A percentile compares a stretch with the other conserved stretches of the same genome.
These are phyloP conservation scores for Pichia rugopelliculosa DNA, from an alignment of 805 yeast genomes.

Conservation along the genomic window DNA sequence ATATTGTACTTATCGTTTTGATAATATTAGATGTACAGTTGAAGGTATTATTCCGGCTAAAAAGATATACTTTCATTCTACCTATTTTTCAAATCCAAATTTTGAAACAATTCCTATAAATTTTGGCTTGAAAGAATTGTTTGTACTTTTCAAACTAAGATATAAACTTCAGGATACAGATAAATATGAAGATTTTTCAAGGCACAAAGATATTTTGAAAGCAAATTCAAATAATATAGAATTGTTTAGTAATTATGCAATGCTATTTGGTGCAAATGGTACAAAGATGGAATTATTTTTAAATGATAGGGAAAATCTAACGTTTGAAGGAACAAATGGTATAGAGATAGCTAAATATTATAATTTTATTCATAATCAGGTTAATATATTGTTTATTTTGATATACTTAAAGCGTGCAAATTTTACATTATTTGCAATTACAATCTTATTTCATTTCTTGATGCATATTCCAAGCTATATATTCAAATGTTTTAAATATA, in stretches of 20 bases:
- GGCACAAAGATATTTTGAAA: neutral
- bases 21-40: slow-evolving; percentile 18
- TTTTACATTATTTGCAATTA: slow-evolving; percentile 14
- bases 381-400: slow-evolving; percentile 12
- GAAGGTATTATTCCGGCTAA: slow-evolving; percentile 23
- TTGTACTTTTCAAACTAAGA: neutral
- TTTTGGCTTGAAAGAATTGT: slow-evolving; percentile 3
- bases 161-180: neutral
- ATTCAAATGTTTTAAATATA: slow-evolving; percentile 8
- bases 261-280: slow-evolving; percentile 14
- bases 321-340: neutral
- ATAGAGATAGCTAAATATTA: slow-evolving; percentile 8
- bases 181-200: neutral
- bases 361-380: slow-evolving; percentile 14
- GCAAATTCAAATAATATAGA: slow-evolving; percentile 5
- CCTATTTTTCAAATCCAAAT: slow-evolving; percentile 19
- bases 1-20: slow-evolving; percentile 21
- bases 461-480: slow-evolving; percentile 17
- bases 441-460: slow-evolving; percentile 15
- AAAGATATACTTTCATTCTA: slow-evolving; percentile 20
- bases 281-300: slow-evolving; percentile 3
- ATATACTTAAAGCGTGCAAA: slow-evolving; percentile 20
- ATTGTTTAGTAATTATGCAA: slow-evolving; percentile 11
- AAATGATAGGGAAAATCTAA: neutral
- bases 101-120: slow-evolving; percentile 16